Evolutionary conservation across 2,329 filamentous ascomycete genomes (phyloP).

Genomic region (Penicillium sp.): DNA sequence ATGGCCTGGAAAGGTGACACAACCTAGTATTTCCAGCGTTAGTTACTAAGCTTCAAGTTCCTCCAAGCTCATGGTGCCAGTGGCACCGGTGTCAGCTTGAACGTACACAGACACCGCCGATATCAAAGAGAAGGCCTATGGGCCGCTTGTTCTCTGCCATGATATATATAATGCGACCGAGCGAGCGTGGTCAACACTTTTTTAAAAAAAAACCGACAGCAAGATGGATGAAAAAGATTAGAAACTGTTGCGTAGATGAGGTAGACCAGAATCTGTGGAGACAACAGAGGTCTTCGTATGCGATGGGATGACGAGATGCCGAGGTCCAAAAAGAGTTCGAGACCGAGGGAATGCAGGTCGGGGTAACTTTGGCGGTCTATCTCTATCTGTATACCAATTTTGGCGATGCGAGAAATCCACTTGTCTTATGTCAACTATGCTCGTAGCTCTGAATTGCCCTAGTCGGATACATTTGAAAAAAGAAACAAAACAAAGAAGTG

Average conservation of each 20-base stretch:
- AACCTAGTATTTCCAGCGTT: conserved; percentile 60
- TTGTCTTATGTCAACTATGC: too few relatives aligned
- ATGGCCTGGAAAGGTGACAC: conserved; percentile 92
- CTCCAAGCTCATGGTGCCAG: not conserved
- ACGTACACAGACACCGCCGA: conserved; percentile 93
- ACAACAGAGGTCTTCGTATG: conserved; percentile 6
- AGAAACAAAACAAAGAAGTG: too few relatives aligned
- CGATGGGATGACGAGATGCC: conserved; percentile 25
- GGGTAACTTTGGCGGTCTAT: not conserved
- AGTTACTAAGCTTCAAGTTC: too few relatives aligned
- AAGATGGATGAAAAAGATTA: not conserved
- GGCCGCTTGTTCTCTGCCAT: conserved; percentile 57
- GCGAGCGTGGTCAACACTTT: not conserved
- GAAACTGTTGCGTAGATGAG: not conserved
- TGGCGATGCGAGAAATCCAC: too few relatives aligned
- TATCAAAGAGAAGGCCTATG: conserved; percentile 86
- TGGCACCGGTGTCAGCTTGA: not conserved
- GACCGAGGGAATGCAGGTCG: conserved; percentile 16
- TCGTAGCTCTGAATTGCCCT: too few relatives aligned
- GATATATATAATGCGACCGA: conserved; percentile 30
- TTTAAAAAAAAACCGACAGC: too few relatives aligned
- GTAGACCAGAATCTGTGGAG: conserved; percentile 11
- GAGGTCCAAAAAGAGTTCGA: conserved; percentile 28
- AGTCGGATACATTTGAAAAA: too few relatives aligned
- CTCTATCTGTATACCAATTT: not conserved